phyloP scores from a whole-genome alignment of 257 asterid genomes.

The Buddleja alternifolia region DNA sequence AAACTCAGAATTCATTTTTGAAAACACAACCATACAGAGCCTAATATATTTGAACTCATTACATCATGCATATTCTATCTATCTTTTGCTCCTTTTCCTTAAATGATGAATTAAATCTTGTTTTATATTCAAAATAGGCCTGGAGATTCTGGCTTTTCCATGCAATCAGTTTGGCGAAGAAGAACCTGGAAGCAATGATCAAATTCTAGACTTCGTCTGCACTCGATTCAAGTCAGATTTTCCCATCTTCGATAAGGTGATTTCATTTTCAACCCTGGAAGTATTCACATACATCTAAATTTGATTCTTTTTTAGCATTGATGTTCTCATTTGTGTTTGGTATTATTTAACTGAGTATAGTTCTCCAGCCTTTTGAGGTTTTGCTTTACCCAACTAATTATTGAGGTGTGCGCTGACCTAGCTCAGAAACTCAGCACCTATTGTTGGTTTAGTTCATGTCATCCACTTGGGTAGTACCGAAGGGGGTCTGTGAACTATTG shows the following conservation, averaged over 20 bases:
- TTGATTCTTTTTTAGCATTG: background rate
- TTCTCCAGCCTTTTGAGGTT: background rate
- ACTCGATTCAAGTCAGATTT: constrained; percentile 72
- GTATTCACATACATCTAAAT: background rate
- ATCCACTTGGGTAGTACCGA: no score
- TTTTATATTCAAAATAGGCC: constrained; percentile 40
- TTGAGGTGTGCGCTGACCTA: background rate
- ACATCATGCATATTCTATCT: constrained; percentile 9
- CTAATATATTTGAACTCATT: background rate
- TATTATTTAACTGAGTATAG: background rate
- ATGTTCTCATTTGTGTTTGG: background rate
- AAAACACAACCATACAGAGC: no score
- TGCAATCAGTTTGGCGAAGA: constrained; percentile 93
- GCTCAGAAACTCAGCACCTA: no score
- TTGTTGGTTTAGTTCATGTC: no score
- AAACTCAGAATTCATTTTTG: no score
- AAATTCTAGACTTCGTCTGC: constrained; percentile 76
- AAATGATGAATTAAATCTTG: background rate
- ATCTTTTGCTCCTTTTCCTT: background rate
- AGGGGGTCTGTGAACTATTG: no score
- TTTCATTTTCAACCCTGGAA: background rate
- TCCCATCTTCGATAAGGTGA: constrained; percentile 75
- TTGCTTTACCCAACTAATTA: background rate
- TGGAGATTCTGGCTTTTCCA: constrained; percentile 84
- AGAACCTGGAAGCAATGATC: constrained; percentile 77